Evolutionary conservation across 148 eudicot species (phyloP), one percentile per base, ranked within the genome.

Genomic region (Euryodendron excelsum): DNA sequence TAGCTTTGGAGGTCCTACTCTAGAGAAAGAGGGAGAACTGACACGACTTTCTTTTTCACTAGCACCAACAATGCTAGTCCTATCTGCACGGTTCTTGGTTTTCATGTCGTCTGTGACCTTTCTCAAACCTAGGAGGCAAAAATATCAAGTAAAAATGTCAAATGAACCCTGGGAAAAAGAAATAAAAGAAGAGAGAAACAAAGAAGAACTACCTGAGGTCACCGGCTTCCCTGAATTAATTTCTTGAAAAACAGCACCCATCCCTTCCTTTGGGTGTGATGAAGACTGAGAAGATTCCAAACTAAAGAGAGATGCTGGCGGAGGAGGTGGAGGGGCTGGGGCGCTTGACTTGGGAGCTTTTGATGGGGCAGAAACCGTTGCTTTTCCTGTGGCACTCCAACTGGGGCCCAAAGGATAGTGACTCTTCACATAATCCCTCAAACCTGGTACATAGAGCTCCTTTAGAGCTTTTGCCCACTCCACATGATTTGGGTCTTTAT

Each of bases 401-500:
- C 89, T 92, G 9, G 99, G 98, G 44, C 99, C 99, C 80, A 96
- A 82, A 44, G 98, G 95, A 84, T 93, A 87, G 75, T 84, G 91
- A 80, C 83, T 78, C 88, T 96, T 96, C 78, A 96, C 97, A 80
- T 89, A 96, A 81, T 96, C 98, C 87, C 98, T 87, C 86, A 96
- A 83, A 63, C 97, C 97, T 30, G 98, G 98, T 55, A 90, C 41
- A 78, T 90, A 96, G n/a, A 96, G 91, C 82, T 96, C 99, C 86
- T 93, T 96, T 77, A 96, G 64, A 79, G 97, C 93, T 86, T 91
- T 96, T 59, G 93, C 99, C 99, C 98, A 96, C 83, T 93, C 99
- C 69, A 88, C 93, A 52, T 96, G 99, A 81, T 86, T 87, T 61
- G 93, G 83, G 72, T 93, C 98, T 88, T 96, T 96, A 77, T 79